Conservation (phyloP, 2,329 filamentous ascomycete species). For the Talaromyces islandicus region DNA sequence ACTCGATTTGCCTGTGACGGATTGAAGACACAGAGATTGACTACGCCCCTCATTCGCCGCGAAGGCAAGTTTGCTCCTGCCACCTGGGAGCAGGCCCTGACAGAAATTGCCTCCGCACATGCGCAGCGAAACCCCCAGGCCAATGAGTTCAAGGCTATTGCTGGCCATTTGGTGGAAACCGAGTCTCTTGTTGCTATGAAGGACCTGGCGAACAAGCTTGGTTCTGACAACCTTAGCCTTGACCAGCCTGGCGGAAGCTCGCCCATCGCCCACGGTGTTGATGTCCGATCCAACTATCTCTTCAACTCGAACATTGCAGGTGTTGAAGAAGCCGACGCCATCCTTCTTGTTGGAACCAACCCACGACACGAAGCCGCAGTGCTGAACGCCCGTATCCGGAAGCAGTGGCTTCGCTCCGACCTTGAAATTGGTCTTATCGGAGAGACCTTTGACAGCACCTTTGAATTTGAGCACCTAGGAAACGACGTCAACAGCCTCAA, state of each 20-base stretch:
- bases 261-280: constrained; percentile 85
- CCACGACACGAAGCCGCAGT: constrained; percentile 91
- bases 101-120: constrained; percentile 77
- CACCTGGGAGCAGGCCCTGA: constrained; percentile 91
- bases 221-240: constrained; percentile 89
- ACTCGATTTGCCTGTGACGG: constrained; percentile 94
- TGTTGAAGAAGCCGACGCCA: constrained; percentile 86
- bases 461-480: constrained; percentile 90
- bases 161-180: constrained; percentile 83
- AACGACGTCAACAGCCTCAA: constrained; percentile 73
- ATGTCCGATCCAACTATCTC: constrained; percentile 87
- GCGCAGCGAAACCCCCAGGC: constrained; percentile 73
- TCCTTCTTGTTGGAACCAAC: constrained; percentile 92
- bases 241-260: constrained; percentile 80
- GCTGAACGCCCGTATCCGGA: constrained; percentile 91
- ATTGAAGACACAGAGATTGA: constrained; percentile 90
- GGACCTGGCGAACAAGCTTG: constrained; percentile 92
- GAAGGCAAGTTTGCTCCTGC: constrained; percentile 88
- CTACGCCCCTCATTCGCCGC: constrained; percentile 80
- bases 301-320: constrained; percentile 96
- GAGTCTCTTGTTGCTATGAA: constrained; percentile 95
- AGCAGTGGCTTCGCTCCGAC: constrained; percentile 95
- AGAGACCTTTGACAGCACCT: constrained; percentile 86
- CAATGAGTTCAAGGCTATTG: constrained; percentile 93
- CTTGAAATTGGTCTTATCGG: constrained; percentile 89